phyloP scores from a whole-genome alignment of 2,329 filamentous ascomycete genomes.

The Macrophomina pseudophaseolina region DNA sequence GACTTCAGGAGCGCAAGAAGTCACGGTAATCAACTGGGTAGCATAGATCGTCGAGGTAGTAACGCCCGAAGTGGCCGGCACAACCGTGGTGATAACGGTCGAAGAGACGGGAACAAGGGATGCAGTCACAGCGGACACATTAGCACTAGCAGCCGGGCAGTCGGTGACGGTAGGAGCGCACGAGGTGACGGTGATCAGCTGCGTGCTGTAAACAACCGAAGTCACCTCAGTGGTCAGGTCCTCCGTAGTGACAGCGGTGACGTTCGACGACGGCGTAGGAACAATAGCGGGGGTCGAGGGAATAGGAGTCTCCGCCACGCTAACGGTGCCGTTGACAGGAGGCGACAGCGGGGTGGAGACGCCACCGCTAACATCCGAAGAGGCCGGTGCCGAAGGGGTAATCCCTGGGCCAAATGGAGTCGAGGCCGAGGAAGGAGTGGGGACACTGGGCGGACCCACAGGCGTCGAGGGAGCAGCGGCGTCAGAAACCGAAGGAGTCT shows the following conservation, averaged over 20 bases:
- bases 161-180: slow-evolving; percentile 25
- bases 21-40: slow-evolving; percentile 19
- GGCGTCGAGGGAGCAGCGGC: slow-evolving; percentile 9
- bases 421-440: slow-evolving; percentile 8
- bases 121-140: slow-evolving; percentile 12
- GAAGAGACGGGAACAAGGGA: slow-evolving; percentile 5
- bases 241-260: neutral
- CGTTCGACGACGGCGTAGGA: neutral
- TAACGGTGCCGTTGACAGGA: neutral
- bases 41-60: slow-evolving; percentile 15
- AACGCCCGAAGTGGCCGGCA: slow-evolving; percentile 7
- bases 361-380: slow-evolving; percentile 8
- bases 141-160: slow-evolving; percentile 31
- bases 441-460: neutral
- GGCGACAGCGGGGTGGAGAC: slow-evolving; percentile 5
- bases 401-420: slow-evolving; percentile 8
- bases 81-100: neutral
- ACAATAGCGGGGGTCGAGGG: neutral
- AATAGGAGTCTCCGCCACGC: neutral
- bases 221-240: slow-evolving; percentile 15
- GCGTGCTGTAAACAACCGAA: slow-evolving; percentile 15
- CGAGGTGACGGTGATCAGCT: slow-evolving; percentile 13
- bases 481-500: slow-evolving; percentile 12
- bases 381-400: neutral
- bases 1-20: slow-evolving; percentile 11